phyloP scores from a whole-genome alignment of 2,329 filamentous ascomycete species.

The Botrytis paeoniae region DNA sequence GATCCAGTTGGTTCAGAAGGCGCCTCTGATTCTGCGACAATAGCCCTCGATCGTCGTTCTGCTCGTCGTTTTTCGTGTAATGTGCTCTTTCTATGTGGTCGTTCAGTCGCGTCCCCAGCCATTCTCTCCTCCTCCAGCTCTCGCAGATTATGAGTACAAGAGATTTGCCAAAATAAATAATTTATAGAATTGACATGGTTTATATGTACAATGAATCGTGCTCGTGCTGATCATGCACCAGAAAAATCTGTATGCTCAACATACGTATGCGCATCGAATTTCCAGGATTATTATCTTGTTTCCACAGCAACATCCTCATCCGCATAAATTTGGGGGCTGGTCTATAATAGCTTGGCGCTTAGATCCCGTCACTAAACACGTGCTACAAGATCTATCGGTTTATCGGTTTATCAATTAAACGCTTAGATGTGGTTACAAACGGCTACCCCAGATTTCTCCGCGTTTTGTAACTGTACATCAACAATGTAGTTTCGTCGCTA shows the following conservation, averaged over 20 bases:
- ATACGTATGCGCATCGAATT: background rate
- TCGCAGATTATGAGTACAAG: background rate
- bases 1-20: constrained; percentile 31
- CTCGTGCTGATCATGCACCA: constrained; percentile 1
- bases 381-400: background rate
- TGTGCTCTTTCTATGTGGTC: constrained; percentile 13
- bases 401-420: background rate
- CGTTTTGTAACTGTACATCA: constrained; percentile 12
- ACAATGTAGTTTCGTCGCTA: background rate
- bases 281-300: constrained; percentile 5
- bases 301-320: constrained; percentile 15
- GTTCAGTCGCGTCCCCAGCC: constrained; percentile 17
- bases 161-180: background rate
- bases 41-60: constrained; percentile 22
- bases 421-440: constrained; percentile 10
- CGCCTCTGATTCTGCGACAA: constrained; percentile 26
- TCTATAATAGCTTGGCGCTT: constrained; percentile 6
- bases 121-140: constrained; percentile 18
- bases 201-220: constrained; percentile 11
- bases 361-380: background rate
- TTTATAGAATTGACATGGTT: background rate
- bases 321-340: constrained; percentile 1
- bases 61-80: constrained; percentile 20
- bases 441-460: constrained; percentile 10
- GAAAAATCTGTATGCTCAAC: background rate